Evolutionary conservation across 148 eudicot genomes (phyloP), one percentile per base, ranked within the genome.

Genomic region (Rhododendron kiyosumense): DNA sequence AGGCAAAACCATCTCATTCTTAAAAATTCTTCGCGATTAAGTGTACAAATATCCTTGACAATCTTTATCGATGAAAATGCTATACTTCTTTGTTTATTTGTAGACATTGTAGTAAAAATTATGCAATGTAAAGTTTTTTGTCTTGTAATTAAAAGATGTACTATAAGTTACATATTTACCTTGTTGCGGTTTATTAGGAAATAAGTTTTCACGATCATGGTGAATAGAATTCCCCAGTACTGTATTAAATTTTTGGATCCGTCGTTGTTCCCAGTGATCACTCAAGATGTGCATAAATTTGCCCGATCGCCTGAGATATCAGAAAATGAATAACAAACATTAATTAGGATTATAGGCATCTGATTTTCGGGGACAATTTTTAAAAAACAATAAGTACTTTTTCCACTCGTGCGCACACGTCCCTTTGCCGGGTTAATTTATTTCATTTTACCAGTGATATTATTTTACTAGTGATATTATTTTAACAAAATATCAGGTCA

Each of bases 281-380:
- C 11, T 4, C 74, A 2, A 9, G n/a, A 4, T 67, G 73, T 11
- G 14, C 1, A 5, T 10, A 59, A 59, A 22, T 59, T 59, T 20
- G 26, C 65, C 65, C 1, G 26, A 6, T 59, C 7, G 10, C n/a
- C 2, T 26, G 17, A 67, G 34, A 67, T 3, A 9, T 63, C 30
- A 26, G 0, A 67, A 67, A 26, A 67, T 8, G 1, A 67, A 65
- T n/a, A 65, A n/a, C 13, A 65, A 67, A 11, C 4, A 67, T 67
- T 10, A 28, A 41, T 41, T 41, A 0, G 71, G 71, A 4, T 11
- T 11, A 0, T 67, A 77, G 48, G 20, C 59, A 78, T 85, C 81
- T 76, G 41, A 74, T 81, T 81, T 63, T 36, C 8, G 81, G 87
- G 81, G 36, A 84, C 36, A 54, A 74, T 73, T 32, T 12, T 30